These are phyloP conservation scores for Pelargonium australe DNA, from an alignment of 441 rosid species.

Conservation along the genomic window DNA sequence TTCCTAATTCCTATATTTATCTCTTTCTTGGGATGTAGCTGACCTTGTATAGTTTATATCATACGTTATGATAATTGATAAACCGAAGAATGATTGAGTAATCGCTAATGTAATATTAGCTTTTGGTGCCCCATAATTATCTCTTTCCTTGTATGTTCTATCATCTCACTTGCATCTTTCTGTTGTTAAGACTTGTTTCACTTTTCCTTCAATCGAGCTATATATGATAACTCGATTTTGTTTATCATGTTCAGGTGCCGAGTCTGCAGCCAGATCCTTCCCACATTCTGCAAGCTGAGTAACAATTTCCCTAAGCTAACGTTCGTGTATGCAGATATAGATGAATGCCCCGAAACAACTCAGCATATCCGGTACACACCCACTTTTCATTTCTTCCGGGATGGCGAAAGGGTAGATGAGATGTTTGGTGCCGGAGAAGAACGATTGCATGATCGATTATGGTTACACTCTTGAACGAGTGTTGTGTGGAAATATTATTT, in stretches of 20 bases:
- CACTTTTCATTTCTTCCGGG: constrained; percentile 76
- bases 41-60: background rate
- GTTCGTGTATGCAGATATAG: constrained; percentile 85
- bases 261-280: constrained; percentile 76
- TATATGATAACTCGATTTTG: background rate
- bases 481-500: background rate
- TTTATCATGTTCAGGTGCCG: constrained; percentile 55
- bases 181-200: no score
- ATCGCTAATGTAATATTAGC: no score
- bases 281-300: constrained; percentile 67
- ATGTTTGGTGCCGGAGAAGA: constrained; percentile 93
- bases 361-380: constrained; percentile 85
- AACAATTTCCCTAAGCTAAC: constrained; percentile 51
- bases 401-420: constrained; percentile 86
- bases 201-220: background rate
- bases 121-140: background rate
- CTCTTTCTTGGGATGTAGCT: background rate
- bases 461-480: constrained; percentile 74
- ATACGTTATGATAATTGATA: no score
- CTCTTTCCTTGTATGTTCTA: background rate
- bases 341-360: constrained; percentile 89
- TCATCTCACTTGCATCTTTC: no score
- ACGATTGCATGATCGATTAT: constrained; percentile 80
- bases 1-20: background rate
- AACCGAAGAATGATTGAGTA: no score